A percentile compares a stretch with the other conserved stretches of the same genome.
phyloP scores from a whole-genome alignment of 306 rosid genomes.

The Canavalia ensiformis region DNA sequence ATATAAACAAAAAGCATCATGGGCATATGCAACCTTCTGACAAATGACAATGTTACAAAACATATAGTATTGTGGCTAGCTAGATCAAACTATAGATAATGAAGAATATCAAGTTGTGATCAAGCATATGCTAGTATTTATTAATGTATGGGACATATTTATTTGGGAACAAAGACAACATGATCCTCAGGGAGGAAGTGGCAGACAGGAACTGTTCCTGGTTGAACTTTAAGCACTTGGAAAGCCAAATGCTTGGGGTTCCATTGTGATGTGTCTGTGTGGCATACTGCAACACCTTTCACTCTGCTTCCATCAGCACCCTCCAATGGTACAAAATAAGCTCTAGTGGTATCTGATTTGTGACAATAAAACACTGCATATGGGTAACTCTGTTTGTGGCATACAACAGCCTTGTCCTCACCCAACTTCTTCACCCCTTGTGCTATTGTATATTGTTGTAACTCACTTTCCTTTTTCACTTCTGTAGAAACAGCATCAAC shows the following conservation, averaged over 20 bases:
- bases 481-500: conserved; percentile 71
- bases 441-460: conserved; percentile 56
- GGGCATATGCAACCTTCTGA: background rate
- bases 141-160: background rate
- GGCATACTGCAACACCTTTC: conserved; percentile 71
- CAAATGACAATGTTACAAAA: background rate
- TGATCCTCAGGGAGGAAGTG: conserved; percentile 83
- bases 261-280: conserved; percentile 73
- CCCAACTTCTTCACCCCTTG: conserved; percentile 57
- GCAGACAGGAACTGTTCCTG: conserved; percentile 78
- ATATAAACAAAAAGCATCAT: too few relatives aligned
- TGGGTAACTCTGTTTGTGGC: conserved; percentile 53
- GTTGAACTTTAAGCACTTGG: conserved; percentile 70
- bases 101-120: background rate
- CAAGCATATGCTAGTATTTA: background rate
- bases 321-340: conserved; percentile 59
- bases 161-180: conserved; percentile 65
- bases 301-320: conserved; percentile 66
- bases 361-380: conserved; percentile 86
- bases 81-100: background rate
- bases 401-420: conserved; percentile 54
- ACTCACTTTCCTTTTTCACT: conserved; percentile 56
- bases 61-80: background rate
- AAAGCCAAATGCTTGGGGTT: conserved; percentile 85
- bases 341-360: conserved; percentile 47